These are phyloP conservation scores for Fragilariopsis cylindrus DNA, from an alignment of 108 stramenopile genomes.

Conservation along the genomic window DNA sequence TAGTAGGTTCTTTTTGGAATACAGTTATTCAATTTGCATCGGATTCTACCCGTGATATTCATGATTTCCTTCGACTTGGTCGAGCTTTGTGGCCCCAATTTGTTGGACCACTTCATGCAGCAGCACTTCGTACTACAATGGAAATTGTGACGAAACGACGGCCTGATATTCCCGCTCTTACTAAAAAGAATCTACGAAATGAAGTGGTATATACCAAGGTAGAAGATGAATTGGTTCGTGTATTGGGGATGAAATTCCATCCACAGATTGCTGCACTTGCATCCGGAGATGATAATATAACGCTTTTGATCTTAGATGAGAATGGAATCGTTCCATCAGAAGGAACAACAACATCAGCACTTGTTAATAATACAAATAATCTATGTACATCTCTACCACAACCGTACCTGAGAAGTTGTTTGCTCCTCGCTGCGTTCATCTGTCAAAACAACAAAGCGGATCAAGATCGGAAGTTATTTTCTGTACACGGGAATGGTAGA, in stretches of 20 bases:
- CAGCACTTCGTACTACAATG: slow-evolving; percentile 9
- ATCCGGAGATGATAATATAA: not conserved
- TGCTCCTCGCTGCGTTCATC: slow-evolving; percentile 68
- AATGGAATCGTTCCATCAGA: not conserved
- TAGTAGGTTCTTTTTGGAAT: slow-evolving; percentile 51
- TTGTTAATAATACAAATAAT: not conserved
- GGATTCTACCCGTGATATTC: slow-evolving; percentile 55
- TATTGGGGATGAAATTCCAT: slow-evolving; percentile 3
- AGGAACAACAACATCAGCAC: not conserved
- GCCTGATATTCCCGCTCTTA: not conserved
- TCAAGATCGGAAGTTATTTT: slow-evolving; percentile 57
- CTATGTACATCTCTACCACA: not conserved
- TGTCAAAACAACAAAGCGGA: slow-evolving; percentile 74
- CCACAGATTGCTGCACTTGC: not conserved
- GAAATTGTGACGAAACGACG: slow-evolving; percentile 5
- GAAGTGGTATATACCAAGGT: slow-evolving; percentile 4
- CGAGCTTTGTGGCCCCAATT: slow-evolving; percentile 63
- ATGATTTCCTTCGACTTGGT: slow-evolving; percentile 54
- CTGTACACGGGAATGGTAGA: slow-evolving; percentile 56
- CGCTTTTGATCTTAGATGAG: slow-evolving; percentile 3
- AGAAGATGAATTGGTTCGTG: slow-evolving; percentile 1
- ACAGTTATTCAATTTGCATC: slow-evolving; percentile 49
- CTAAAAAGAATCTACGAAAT: not conserved
- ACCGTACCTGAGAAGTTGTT: slow-evolving; percentile 56
- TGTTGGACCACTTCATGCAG: slow-evolving; percentile 39